phyloP scores from a whole-genome alignment of 768 basidiomycete species.

The Suillus subalutaceus region DNA sequence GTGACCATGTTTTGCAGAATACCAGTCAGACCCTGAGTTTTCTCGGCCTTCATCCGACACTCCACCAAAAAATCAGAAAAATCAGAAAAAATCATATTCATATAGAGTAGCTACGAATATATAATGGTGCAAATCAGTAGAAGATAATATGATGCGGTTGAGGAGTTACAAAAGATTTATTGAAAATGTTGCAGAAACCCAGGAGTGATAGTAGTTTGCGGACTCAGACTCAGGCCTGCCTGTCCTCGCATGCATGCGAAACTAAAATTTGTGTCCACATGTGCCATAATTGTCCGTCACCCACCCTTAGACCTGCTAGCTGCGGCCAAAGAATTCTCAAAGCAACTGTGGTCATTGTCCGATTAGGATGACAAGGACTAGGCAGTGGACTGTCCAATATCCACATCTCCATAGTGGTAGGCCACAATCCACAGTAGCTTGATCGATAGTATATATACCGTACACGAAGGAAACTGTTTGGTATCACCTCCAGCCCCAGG shows the following conservation, averaged over 20 bases:
- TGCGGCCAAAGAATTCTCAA: not conserved
- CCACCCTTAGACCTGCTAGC: not conserved
- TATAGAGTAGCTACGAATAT: too few relatives aligned
- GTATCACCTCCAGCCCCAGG: not conserved
- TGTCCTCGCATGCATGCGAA: not conserved
- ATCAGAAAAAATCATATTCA: too few relatives aligned
- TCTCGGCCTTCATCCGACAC: too few relatives aligned
- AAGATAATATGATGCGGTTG: too few relatives aligned
- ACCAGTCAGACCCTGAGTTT: too few relatives aligned
- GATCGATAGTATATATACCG: not conserved
- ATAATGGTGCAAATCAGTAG: too few relatives aligned
- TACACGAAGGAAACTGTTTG: not conserved
- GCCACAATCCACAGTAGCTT: constrained; percentile 8
- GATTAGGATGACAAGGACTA: not conserved
- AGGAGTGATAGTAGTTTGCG: too few relatives aligned
- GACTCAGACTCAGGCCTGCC: too few relatives aligned
- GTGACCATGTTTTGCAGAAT: too few relatives aligned
- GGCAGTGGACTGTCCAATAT: not conserved
- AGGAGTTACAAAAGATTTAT: too few relatives aligned
- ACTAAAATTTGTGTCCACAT: not conserved
- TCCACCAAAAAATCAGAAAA: too few relatives aligned
- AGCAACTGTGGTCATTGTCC: not conserved
- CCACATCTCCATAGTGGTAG: not conserved
- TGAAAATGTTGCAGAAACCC: too few relatives aligned
- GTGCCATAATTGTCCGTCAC: not conserved